These are phyloP conservation scores for Pyropia yezoensis DNA, from an alignment of 23 red algal genomes.

Conservation along the genomic window DNA sequence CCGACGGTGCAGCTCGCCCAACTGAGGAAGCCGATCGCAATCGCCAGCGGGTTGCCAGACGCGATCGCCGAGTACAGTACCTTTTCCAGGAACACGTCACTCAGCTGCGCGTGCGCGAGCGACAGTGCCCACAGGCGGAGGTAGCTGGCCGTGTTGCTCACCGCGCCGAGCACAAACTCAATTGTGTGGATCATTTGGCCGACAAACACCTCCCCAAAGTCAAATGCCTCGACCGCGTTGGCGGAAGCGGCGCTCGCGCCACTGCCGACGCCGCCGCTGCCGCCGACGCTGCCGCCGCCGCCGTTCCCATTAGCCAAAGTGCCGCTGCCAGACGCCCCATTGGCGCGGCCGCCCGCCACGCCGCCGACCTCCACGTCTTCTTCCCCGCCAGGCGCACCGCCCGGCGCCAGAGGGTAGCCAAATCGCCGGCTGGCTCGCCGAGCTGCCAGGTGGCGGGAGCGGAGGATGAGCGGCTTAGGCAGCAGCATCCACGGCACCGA, in stretches of 20 bases:
- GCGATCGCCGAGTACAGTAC: slow-evolving; percentile 63
- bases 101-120: slow-evolving; percentile 83
- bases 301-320: too few species aligned
- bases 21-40: slow-evolving; percentile 75
- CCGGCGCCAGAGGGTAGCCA: slow-evolving; percentile 9
- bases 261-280: not conserved
- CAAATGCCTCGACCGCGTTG: slow-evolving; percentile 20
- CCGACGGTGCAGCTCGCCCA: slow-evolving; percentile 85
- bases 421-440: slow-evolving; percentile 5
- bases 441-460: slow-evolving; percentile 17
- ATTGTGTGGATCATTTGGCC: slow-evolving; percentile 99
- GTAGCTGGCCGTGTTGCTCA: slow-evolving; percentile 97
- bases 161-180: slow-evolving; percentile 97
- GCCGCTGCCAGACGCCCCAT: too few species aligned
- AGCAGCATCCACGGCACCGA: slow-evolving; percentile 98
- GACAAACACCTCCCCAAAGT: slow-evolving; percentile 90
- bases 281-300: not conserved
- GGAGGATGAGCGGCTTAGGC: slow-evolving; percentile 83
- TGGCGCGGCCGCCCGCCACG: too few species aligned
- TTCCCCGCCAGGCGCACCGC: slow-evolving; percentile 8
- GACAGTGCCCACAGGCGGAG: slow-evolving; percentile 91
- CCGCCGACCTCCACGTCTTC: slow-evolving; percentile 11
- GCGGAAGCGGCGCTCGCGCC: not conserved
- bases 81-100: slow-evolving; percentile 94
- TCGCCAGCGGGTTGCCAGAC: slow-evolving; percentile 58